Evolutionary conservation across 345 rosid species (phyloP), one percentile per base, ranked within the genome.

Genomic region (Leavenworthia alabamica): DNA sequence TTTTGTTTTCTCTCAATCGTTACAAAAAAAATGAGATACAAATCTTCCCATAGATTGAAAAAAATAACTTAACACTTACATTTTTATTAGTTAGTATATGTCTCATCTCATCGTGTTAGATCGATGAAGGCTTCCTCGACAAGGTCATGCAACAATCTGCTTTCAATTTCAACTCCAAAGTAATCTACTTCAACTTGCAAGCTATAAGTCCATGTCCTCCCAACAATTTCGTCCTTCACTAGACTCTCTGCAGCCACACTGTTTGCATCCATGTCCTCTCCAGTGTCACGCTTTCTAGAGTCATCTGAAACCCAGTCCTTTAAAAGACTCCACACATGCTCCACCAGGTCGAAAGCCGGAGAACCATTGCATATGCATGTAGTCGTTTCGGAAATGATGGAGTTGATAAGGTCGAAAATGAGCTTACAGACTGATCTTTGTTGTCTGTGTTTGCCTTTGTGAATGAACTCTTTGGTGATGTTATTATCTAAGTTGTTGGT

Each of bases 81-180:
- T 6, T 54, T 55, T 70, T 62, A 62, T 45, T 70, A 62, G 36
- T 52, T 53, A 8, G n/a, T 39, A 62, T 44, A 52, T n/a, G 6
- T 61, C 45, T 44, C 7, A 8, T 40, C 55, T 59, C 65, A 71
- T 50, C 20, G 54, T 14, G 82, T 75, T 56, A 83, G 47, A 42
- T 82, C 85, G 13, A 64, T 62, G 32, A 90, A 82, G 20, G 89
- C 82, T 74, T 94, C 99, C 70, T 83, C 89, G 72, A 90, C 78
- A 8, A 90, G 89, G 65, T 88, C 90, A 55, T 79, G 79, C 61
- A 90, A 77, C 83, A 94, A 66, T 51, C 61, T 78, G 65, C 66
- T 62, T 71, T 81, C 95, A 62, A 90, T 80, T 62, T 82, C 90
- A 71, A 57, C 43, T 36, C 86, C 79, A 66, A 84, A 37, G 37